These are phyloP conservation scores for Ascochyta rabiei DNA, from an alignment of 2,329 filamentous ascomycete genomes.

Conservation along the genomic window DNA sequence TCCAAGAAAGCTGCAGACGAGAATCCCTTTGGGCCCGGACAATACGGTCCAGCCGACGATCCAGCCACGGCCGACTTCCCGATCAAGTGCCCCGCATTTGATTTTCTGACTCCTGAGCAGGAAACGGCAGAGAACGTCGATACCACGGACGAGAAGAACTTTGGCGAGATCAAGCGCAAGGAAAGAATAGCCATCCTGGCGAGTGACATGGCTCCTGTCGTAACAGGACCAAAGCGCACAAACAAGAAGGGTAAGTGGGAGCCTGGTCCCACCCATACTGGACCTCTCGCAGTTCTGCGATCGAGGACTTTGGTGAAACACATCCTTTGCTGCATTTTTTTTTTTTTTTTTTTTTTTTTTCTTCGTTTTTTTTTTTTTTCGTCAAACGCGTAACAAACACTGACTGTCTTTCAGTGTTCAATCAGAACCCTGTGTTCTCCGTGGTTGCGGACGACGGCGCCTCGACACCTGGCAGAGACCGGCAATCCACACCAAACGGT, in stretches of 20 bases:
- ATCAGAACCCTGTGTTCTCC: slow-evolving; percentile 51
- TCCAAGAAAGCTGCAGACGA: slow-evolving; percentile 83
- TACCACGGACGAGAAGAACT: slow-evolving; percentile 70
- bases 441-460: slow-evolving; percentile 49
- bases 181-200: slow-evolving; percentile 75
- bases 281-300: background rate
- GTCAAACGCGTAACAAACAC: background rate
- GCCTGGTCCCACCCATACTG: background rate
- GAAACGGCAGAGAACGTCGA: slow-evolving; percentile 76
- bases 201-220: slow-evolving; percentile 73
- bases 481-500: slow-evolving; percentile 50
- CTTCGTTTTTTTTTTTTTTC: no score
- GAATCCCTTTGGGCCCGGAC: slow-evolving; percentile 82
- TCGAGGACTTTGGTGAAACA: background rate
- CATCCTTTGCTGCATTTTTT: background rate
- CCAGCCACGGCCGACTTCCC: slow-evolving; percentile 53
- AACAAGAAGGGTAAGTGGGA: slow-evolving; percentile 52
- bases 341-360: no score
- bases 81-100: slow-evolving; percentile 68
- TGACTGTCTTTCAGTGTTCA: slow-evolving; percentile 39
- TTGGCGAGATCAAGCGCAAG: slow-evolving; percentile 74
- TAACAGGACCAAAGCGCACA: slow-evolving; percentile 58
- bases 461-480: slow-evolving; percentile 47
- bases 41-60: slow-evolving; percentile 44
- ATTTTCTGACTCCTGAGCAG: slow-evolving; percentile 69